Conservation (phyloP, 768 basidiomycete genomes). For the Phlebiopsis flavidoalba region DNA sequence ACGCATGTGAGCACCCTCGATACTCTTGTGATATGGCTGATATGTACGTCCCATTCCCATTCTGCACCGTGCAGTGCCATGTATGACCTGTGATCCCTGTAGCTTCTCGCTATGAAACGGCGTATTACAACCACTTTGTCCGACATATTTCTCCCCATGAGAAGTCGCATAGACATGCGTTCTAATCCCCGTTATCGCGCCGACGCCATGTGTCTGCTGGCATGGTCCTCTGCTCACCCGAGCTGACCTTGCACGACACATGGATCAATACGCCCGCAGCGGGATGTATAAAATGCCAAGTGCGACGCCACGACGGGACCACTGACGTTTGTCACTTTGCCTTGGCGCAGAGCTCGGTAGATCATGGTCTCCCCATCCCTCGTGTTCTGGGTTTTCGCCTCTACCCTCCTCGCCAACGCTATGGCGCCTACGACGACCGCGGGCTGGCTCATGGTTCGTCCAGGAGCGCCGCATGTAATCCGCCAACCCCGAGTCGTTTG, state of each 20-base stretch:
- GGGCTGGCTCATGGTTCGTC: neutral
- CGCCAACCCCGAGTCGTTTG: constrained; percentile 13
- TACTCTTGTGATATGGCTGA: no score
- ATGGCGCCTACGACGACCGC: neutral
- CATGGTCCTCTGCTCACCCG: neutral
- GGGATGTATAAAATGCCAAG: neutral
- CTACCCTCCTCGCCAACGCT: neutral
- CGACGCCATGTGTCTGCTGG: neutral
- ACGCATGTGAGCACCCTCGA: no score
- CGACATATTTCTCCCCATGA: neutral
- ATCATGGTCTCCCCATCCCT: neutral
- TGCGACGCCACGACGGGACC: neutral
- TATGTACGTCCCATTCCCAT: no score
- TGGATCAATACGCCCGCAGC: no score
- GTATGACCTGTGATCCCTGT: neutral
- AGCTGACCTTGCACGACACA: no score
- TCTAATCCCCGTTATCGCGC: neutral
- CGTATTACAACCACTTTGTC: neutral
- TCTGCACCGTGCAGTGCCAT: no score
- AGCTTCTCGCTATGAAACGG: neutral
- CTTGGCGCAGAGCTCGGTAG: no score
- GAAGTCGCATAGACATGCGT: neutral
- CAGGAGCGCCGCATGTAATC: constrained; percentile 13
- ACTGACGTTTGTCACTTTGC: neutral
- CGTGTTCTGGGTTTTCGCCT: neutral